Percentiles rank a stretch among this genome's conserved stretches.
These are phyloP conservation scores for Nakazawaea siamensis DNA, from an alignment of 805 yeast species.

Conservation along the genomic window DNA sequence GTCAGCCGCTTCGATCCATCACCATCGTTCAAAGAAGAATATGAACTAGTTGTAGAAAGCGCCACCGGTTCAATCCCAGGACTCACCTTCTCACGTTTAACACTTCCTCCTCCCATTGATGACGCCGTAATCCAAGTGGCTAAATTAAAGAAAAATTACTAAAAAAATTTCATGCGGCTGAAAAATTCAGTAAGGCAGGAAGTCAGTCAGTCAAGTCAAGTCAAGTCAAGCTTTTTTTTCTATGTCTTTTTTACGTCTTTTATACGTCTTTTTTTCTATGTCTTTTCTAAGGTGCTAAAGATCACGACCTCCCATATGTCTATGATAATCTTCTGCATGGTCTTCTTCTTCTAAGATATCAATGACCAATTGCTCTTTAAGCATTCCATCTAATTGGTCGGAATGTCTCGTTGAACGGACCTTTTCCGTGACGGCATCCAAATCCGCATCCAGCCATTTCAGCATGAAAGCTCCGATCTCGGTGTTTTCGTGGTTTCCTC, in stretches of 20 bases:
- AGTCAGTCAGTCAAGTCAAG: no score
- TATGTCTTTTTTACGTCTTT: neutral
- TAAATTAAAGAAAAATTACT: no score
- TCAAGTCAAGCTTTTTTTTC: neutral
- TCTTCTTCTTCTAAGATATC: neutral
- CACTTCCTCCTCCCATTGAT: no score
- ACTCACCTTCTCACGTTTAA: no score
- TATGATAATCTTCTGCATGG: no score
- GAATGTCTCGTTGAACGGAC: constrained; percentile 31
- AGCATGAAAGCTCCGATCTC: constrained; percentile 77
- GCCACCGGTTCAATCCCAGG: neutral
- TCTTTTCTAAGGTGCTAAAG: no score
- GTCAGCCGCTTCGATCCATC: neutral
- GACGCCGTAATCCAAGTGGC: no score
- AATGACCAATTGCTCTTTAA: neutral
- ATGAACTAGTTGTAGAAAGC: constrained; percentile 6
- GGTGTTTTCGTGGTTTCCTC: constrained; percentile 81
- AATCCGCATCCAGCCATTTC: constrained; percentile 36
- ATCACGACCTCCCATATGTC: no score
- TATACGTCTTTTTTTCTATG: neutral
- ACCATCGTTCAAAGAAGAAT: constrained; percentile 5
- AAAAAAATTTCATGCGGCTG: no score
- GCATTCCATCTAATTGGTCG: neutral
- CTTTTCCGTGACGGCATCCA: constrained; percentile 38
- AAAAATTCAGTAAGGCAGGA: no score